Conservation (phyloP, 441 rosid species). For the Melastoma candidum region DNA sequence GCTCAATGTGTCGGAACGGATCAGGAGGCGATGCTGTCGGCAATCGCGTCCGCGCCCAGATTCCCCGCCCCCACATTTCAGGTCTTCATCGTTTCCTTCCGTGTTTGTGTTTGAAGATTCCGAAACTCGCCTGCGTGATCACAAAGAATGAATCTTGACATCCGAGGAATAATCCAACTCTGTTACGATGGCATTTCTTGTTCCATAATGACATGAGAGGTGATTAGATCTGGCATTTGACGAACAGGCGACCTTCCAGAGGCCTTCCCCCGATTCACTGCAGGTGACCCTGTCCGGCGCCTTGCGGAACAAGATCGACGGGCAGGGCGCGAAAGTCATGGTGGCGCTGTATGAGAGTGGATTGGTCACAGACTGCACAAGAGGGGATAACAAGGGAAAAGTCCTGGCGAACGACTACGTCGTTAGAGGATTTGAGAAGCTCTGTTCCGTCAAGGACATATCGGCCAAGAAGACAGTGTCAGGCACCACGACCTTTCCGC, state of each 20-base stretch:
- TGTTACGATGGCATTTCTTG: too few species aligned
- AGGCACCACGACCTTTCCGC: slow-evolving; percentile 47
- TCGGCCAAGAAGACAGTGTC: slow-evolving; percentile 52
- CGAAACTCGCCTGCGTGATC: too few species aligned
- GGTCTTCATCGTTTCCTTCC: slow-evolving; percentile 22
- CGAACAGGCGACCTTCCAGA: slow-evolving; percentile 52
- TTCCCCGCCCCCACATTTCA: slow-evolving; percentile 56
- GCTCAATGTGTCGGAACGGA: slow-evolving; percentile 54
- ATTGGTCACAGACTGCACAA: slow-evolving; percentile 47
- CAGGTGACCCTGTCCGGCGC: slow-evolving; percentile 55
- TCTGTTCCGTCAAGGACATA: slow-evolving; percentile 48
- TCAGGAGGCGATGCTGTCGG: slow-evolving; percentile 44
- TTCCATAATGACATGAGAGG: too few species aligned
- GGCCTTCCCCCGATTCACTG: slow-evolving; percentile 49
- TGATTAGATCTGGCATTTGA: background rate
- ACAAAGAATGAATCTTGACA: too few species aligned
- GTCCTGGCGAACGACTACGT: slow-evolving; percentile 69
- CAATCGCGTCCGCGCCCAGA: slow-evolving; percentile 44
- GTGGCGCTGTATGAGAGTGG: slow-evolving; percentile 74
- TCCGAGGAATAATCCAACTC: too few species aligned
- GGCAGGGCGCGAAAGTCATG: slow-evolving; percentile 51
- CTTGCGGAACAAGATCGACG: slow-evolving; percentile 48
- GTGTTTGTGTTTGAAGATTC: background rate
- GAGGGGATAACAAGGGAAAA: slow-evolving; percentile 71
- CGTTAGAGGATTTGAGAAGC: slow-evolving; percentile 70